These are phyloP conservation scores for Xylariomycetidae sp. DNA, from an alignment of 2,329 filamentous ascomycete species.

Conservation along the genomic window DNA sequence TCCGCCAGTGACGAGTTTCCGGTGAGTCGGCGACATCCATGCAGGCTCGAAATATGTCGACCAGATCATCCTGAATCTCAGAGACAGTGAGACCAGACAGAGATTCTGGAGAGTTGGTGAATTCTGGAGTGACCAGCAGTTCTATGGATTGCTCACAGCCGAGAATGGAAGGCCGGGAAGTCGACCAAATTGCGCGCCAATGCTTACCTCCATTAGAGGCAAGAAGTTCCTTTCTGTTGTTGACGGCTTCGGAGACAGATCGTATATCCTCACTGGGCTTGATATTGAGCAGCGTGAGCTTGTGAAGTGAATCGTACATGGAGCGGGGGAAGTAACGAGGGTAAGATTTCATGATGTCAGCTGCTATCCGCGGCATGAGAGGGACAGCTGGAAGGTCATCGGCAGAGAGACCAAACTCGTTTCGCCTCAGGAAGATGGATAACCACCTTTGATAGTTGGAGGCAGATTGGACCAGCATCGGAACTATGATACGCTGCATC, in stretches of 20 bases:
- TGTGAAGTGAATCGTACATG: background rate
- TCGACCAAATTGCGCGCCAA: background rate
- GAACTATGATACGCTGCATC: slow-evolving; percentile 19
- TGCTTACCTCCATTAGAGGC: background rate
- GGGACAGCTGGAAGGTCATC: slow-evolving; percentile 22
- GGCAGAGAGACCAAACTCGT: slow-evolving; percentile 17
- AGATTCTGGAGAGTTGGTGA: no score
- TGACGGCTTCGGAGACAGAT: background rate
- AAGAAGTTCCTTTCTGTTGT: background rate
- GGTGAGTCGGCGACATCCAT: background rate
- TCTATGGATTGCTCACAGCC: background rate
- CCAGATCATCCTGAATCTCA: background rate
- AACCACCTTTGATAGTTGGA: slow-evolving; percentile 27
- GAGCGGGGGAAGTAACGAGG: background rate
- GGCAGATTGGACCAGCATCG: slow-evolving; percentile 21
- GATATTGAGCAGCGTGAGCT: background rate
- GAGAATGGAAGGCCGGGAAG: background rate
- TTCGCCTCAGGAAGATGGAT: slow-evolving; percentile 24
- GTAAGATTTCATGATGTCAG: background rate
- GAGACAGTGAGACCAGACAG: no score
- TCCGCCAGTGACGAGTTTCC: no score
- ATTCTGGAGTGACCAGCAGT: no score
- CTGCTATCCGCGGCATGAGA: slow-evolving; percentile 4
- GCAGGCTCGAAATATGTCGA: background rate
- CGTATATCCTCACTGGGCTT: background rate